A percentile compares a stretch with the other conserved stretches of the same genome.
These are phyloP conservation scores for Rhynchosporium secalis DNA, from an alignment of 2,329 filamentous ascomycete species.

Conservation along the genomic window DNA sequence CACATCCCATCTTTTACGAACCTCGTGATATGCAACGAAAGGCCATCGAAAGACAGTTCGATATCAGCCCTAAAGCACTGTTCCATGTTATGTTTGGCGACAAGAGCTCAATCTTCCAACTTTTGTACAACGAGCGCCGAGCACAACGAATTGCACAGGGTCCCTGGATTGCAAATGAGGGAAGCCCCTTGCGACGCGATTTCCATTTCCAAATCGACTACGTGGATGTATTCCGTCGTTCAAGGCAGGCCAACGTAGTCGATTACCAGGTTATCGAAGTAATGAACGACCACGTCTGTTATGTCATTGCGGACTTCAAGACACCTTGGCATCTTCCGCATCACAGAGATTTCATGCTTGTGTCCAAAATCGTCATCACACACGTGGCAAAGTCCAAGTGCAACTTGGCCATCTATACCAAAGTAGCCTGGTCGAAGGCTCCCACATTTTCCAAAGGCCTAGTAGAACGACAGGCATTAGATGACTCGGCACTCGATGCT, in stretches of 20 bases:
- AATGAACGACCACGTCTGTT: constrained; percentile 72
- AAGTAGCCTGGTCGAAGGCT: constrained; percentile 79
- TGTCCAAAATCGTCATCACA: constrained; percentile 91
- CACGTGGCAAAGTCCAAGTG: constrained; percentile 89
- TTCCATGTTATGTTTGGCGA: constrained; percentile 98
- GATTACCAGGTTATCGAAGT: constrained; percentile 88
- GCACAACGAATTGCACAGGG: constrained; percentile 81
- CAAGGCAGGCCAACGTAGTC: constrained; percentile 61
- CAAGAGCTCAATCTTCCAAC: constrained; percentile 90
- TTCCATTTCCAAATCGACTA: constrained; percentile 78
- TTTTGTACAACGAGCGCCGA: constrained; percentile 80
- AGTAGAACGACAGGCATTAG: constrained; percentile 70
- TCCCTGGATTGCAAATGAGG: constrained; percentile 74
- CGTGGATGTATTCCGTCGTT: constrained; percentile 63
- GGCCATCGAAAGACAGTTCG: constrained; percentile 78
- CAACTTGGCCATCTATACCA: constrained; percentile 84
- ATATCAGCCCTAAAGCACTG: constrained; percentile 88
- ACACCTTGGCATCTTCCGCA: constrained; percentile 75
- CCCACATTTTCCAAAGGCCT: constrained; percentile 60
- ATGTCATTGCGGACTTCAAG: constrained; percentile 62
- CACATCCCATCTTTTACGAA: constrained; percentile 78
- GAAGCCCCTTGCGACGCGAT: constrained; percentile 70
- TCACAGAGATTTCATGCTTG: constrained; percentile 73
- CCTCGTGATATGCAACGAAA: constrained; percentile 77
- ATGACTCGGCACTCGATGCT: constrained; percentile 71